Percentiles rank a stretch among this genome's conserved stretches.
Evolutionary conservation across 2,329 filamentous ascomycete species (phyloP).

Genomic region (Ophiostoma novo-ulmi): DNA sequence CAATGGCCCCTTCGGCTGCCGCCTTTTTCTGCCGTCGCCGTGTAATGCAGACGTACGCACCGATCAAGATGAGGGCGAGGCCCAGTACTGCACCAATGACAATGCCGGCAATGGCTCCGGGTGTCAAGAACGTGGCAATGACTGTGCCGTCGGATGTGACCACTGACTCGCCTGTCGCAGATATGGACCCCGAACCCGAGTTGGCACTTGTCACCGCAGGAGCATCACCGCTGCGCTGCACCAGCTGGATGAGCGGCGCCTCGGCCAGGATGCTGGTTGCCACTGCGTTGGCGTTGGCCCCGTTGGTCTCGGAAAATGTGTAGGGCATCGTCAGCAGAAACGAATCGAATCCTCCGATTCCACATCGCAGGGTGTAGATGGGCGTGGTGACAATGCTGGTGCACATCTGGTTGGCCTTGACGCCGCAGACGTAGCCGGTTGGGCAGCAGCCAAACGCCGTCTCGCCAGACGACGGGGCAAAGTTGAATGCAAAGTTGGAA

Average conservation of each 20-base stretch:
- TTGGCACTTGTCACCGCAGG: background rate
- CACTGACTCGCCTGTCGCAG: background rate
- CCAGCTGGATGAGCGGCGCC: background rate
- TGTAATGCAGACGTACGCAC: background rate
- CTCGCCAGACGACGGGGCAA: background rate
- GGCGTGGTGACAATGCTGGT: background rate
- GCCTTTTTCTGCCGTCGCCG: background rate
- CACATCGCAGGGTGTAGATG: background rate
- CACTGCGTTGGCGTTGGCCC: background rate
- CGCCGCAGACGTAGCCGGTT: background rate
- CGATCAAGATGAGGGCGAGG: background rate
- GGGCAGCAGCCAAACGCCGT: background rate
- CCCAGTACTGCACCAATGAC: background rate
- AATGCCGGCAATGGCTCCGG: background rate
- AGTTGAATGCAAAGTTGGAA: background rate
- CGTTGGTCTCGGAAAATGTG: background rate
- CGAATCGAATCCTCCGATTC: background rate
- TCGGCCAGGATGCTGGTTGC: background rate
- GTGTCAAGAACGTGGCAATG: background rate
- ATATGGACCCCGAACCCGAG: background rate
- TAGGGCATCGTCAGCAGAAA: background rate
- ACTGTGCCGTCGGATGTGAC: background rate
- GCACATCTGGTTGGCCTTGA: background rate
- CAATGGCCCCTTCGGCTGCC: background rate
- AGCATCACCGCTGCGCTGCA: background rate